These are phyloP conservation scores for Puccinellia tenuiflora DNA, from an alignment of 176 grass and related monocot genomes.

Conservation along the genomic window DNA sequence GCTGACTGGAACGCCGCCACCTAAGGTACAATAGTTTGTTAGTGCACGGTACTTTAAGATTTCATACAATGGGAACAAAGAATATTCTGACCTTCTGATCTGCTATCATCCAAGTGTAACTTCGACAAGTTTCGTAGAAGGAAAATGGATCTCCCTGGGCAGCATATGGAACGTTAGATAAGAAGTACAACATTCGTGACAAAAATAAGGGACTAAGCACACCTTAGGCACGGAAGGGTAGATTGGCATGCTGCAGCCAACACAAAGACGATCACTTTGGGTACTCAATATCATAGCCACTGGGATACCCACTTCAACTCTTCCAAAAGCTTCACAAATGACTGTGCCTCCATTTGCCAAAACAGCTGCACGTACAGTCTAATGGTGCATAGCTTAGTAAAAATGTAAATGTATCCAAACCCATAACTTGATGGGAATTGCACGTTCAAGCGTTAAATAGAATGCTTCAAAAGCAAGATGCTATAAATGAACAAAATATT, in stretches of 20 bases:
- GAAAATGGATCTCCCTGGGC: slow-evolving; percentile 91
- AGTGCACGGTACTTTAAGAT: slow-evolving; percentile 1
- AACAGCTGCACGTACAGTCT: slow-evolving; percentile 77
- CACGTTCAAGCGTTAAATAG: background rate
- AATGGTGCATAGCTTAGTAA: slow-evolving; percentile 32
- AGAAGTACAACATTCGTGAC: background rate
- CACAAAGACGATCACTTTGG: slow-evolving; percentile 79
- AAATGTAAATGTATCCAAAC: slow-evolving; percentile 12
- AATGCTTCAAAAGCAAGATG: slow-evolving; percentile 17
- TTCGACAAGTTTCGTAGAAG: slow-evolving; percentile 88
- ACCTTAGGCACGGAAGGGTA: slow-evolving; percentile 79
- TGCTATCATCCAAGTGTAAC: slow-evolving; percentile 70
- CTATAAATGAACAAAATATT: slow-evolving; percentile 4
- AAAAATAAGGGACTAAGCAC: slow-evolving; percentile 8
- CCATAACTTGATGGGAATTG: background rate
- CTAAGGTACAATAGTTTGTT: slow-evolving; percentile 41
- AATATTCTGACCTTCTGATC: slow-evolving; percentile 65
- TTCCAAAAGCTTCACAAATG: slow-evolving; percentile 86
- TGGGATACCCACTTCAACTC: slow-evolving; percentile 87
- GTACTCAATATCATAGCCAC: slow-evolving; percentile 53
- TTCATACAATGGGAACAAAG: slow-evolving; percentile 21
- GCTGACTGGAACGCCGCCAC: slow-evolving; percentile 50
- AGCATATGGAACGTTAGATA: slow-evolving; percentile 26
- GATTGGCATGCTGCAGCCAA: slow-evolving; percentile 87
- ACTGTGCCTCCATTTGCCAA: slow-evolving; percentile 64